Base-by-base conservation (phyloP, 768 basidiomycete species). In the Mycena pura region DNA sequence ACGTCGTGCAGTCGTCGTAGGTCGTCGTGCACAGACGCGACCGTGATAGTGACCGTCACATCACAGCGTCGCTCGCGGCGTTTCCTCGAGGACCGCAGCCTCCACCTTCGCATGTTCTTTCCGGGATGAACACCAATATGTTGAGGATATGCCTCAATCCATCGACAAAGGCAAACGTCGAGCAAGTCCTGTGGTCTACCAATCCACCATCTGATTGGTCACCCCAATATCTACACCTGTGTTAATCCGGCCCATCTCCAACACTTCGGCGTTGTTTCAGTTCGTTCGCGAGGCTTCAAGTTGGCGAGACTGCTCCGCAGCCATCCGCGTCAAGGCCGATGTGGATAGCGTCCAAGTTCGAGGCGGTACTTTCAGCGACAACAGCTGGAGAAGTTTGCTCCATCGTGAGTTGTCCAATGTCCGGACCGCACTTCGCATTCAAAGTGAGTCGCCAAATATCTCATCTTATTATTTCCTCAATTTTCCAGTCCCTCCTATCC, bases 221-320 rank as follows among this genome's bases (percentile, higher is more conserved):
- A 83, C 83, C 5, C 73, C 78, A 2, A 70, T 92, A 2, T 81
- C 85, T 6, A 62, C 82, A 3, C 77, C 82, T 5, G 73, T 90
- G 21, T 74, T 79, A 24, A 71, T 91, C 15, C 74, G 71, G 57
- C 87, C 88, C 6, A 86, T 85, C 2, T 72, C 77, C 51, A 84
- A 90, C 66, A 70, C 79, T 0, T 79, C 80, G 1, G 73, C 77
- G 0, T 67, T 91, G 10, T 52, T 77, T 3, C 73, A 78, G 11
- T 91, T 91, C 63, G 69, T 84, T 25, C 78, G 79, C 43, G 80
- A 86, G 25, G 80, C 84, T n/a, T n/a, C n/a, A n/a, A n/a, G n/a
- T 19, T 92, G 91, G 91, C 73, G 72, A 40, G 70, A 72, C 14
- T 88, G 89, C 1, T 72, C 68, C 6, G 73, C 86, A 52, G 75